Conservation (phyloP, 2,329 filamentous ascomycete species). For the Camillea tinctor region DNA sequence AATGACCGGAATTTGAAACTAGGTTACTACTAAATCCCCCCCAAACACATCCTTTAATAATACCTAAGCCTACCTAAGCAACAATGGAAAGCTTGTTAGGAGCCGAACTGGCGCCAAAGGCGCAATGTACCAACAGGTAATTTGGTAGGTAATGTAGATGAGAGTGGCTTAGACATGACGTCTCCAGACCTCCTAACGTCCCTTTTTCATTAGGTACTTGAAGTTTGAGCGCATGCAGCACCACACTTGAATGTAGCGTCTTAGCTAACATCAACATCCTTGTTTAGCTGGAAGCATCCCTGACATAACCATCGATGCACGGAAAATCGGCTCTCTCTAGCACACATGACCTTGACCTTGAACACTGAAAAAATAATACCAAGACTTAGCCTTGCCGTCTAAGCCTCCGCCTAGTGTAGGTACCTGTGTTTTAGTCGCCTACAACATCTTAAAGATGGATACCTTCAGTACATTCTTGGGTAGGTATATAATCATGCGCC, state of each 20-base stretch:
- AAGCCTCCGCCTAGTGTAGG: neutral
- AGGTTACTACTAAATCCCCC: too few relatives aligned
- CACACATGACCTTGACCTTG: neutral
- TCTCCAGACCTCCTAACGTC: slow-evolving; percentile 7
- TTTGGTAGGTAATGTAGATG: neutral
- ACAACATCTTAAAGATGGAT: too few relatives aligned
- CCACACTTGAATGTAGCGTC: neutral
- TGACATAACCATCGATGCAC: neutral
- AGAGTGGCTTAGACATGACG: slow-evolving; percentile 24
- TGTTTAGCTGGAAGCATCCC: neutral
- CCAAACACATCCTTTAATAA: too few relatives aligned
- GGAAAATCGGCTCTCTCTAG: neutral
- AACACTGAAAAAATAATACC: neutral
- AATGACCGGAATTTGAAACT: neutral
- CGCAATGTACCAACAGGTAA: neutral
- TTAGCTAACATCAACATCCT: neutral
- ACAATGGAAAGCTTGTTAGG: neutral
- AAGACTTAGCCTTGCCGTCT: neutral
- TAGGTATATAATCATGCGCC: too few relatives aligned
- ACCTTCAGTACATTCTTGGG: too few relatives aligned
- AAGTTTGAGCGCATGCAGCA: slow-evolving; percentile 9
- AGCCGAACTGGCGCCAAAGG: neutral
- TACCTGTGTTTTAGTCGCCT: too few relatives aligned
- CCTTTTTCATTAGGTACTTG: neutral
- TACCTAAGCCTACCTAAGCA: neutral